Conservation (phyloP, 2,329 filamentous ascomycete genomes). For the Hypoxylon sp. region DNA sequence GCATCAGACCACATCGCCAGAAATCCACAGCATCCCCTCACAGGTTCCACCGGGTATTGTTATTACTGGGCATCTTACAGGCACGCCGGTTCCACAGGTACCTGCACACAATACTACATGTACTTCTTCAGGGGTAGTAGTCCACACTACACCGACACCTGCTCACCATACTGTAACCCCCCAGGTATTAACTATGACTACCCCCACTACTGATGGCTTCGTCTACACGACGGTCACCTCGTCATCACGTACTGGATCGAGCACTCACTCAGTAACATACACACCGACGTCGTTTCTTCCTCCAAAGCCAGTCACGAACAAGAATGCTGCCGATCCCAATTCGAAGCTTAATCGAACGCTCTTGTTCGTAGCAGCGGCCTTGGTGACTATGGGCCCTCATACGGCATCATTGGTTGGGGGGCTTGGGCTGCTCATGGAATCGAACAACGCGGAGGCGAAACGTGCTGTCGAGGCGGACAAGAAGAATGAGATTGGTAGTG, state of each 20-base stretch:
- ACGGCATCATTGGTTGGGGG: background rate
- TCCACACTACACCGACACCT: background rate
- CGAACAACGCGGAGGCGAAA: background rate
- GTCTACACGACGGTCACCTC: constrained; percentile 25
- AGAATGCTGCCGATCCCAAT: background rate
- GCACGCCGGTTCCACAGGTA: constrained; percentile 6
- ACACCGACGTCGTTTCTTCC: constrained; percentile 13
- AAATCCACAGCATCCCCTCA: background rate
- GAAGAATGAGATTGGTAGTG: too few relatives aligned
- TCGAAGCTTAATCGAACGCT: background rate
- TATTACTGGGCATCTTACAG: constrained; percentile 14
- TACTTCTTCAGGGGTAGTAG: constrained; percentile 1
- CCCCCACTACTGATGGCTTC: constrained; percentile 9
- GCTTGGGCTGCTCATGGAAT: background rate
- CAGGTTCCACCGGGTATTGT: constrained; percentile 3
- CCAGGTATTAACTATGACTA: constrained; percentile 2
- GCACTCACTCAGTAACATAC: constrained; percentile 7
- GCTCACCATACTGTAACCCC: too few relatives aligned
- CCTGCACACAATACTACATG: constrained; percentile 18
- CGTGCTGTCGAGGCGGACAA: too few relatives aligned
- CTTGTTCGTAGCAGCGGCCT: background rate
- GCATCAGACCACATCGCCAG: constrained; percentile 8
- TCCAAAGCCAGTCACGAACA: constrained; percentile 15
- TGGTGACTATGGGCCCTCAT: constrained; percentile 2
- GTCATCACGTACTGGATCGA: constrained; percentile 10